Percentiles rank a stretch among this genome's conserved stretches.
These are phyloP conservation scores for Sporothrix pallida DNA, from an alignment of 2,329 filamentous ascomycete genomes.

Conservation along the genomic window DNA sequence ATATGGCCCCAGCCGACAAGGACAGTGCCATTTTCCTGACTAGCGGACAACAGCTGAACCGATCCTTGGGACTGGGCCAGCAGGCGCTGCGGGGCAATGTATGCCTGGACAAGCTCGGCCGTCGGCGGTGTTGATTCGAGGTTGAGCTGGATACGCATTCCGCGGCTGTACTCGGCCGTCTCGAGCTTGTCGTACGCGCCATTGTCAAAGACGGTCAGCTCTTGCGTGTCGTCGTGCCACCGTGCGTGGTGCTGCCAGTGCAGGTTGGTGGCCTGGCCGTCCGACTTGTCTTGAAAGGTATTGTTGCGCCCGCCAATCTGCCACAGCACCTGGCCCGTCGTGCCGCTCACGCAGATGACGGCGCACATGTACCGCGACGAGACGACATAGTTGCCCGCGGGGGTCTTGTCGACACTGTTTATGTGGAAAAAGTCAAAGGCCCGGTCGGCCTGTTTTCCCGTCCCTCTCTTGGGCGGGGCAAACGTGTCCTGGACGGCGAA, in stretches of 20 bases:
- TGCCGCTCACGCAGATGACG: constrained; percentile 54
- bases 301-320: constrained; percentile 57
- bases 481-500: constrained; percentile 36
- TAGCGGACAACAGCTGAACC: too few relatives aligned
- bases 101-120: constrained; percentile 49
- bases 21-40: too few relatives aligned
- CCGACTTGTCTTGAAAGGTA: constrained; percentile 48
- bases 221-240: constrained; percentile 22
- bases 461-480: neutral
- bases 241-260: constrained; percentile 51
- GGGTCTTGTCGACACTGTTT: constrained; percentile 60
- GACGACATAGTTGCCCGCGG: constrained; percentile 59
- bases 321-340: constrained; percentile 57
- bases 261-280: constrained; percentile 24
- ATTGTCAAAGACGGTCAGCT: constrained; percentile 59
- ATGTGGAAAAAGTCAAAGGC: constrained; percentile 64
- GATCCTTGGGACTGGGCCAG: constrained; percentile 50
- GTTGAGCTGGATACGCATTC: constrained; percentile 50
- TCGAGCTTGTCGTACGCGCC: constrained; percentile 40
- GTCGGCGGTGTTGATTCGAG: constrained; percentile 45
- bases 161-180: constrained; percentile 39
- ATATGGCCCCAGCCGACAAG: constrained; percentile 55
- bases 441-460: constrained; percentile 40
- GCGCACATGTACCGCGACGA: constrained; percentile 55
- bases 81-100: constrained; percentile 47